Conservation (phyloP, 495 filamentous ascomycete species). For the Penicillium canescens region DNA sequence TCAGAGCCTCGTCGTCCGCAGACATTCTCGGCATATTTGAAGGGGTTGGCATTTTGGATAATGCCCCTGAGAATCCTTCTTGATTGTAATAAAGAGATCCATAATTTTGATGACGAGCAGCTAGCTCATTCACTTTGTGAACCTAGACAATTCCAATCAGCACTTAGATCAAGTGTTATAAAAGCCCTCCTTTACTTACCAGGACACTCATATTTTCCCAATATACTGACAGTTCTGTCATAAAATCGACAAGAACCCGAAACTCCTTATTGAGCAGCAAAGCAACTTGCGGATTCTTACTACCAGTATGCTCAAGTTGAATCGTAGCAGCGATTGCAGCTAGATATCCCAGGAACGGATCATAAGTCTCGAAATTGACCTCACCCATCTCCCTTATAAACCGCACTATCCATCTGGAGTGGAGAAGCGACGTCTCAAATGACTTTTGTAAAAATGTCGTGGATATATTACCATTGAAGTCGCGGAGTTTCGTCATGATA, state of each 20-base stretch:
- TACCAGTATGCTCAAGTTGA: conserved; percentile 29
- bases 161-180: too few relatives aligned
- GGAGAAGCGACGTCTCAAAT: conserved; percentile 30
- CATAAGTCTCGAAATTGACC: conserved; percentile 16
- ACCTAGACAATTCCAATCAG: conserved; percentile 13
- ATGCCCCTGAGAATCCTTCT: conserved; percentile 24
- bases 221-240: conserved; percentile 20
- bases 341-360: conserved; percentile 32
- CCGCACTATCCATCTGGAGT: conserved; percentile 31
- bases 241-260: conserved; percentile 24
- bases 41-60: conserved; percentile 28
- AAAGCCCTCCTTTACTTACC: conserved; percentile 5
- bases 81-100: conserved; percentile 33
- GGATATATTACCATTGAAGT: conserved; percentile 26
- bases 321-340: conserved; percentile 33
- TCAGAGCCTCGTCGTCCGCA: conserved; percentile 22
- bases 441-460: conserved; percentile 35
- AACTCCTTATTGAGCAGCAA: conserved; percentile 26
- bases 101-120: conserved; percentile 24
- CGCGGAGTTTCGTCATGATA: conserved; percentile 30
- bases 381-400: conserved; percentile 29
- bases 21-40: conserved; percentile 32
- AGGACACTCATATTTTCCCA: conserved; percentile 28
- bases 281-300: conserved; percentile 27
- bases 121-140: conserved; percentile 21